These are phyloP conservation scores for Wickerhamomyces strasburgensis DNA, from an alignment of 805 yeast species.

Conservation along the genomic window DNA sequence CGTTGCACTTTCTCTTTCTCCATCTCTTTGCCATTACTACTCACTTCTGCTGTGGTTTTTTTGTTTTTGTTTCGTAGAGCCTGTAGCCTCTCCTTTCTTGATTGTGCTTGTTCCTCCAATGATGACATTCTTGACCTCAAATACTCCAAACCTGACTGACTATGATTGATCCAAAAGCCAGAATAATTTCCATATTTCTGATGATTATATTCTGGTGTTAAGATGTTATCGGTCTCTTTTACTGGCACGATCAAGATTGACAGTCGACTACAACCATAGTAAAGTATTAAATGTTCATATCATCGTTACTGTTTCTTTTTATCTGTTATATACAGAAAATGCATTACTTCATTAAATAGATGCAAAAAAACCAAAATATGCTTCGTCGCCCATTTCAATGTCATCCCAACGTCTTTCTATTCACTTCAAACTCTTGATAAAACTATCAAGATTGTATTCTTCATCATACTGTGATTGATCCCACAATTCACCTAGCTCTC, in stretches of 20 bases:
- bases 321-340: no score
- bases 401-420: neutral
- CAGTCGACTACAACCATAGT: no score
- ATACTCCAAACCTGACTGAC: neutral
- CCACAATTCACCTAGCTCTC: conserved; percentile 92
- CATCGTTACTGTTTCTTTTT: no score
- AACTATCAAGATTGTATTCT: conserved; percentile 90
- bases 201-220: no score
- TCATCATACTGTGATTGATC: conserved; percentile 95
- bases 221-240: no score
- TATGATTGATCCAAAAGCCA: no score
- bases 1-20: conserved; percentile 4
- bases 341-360: neutral
- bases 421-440: conserved; percentile 56
- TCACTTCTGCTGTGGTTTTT: conserved; percentile 3
- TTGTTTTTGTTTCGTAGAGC: conserved; percentile 21
- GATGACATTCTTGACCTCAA: conserved; percentile 10
- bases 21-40: neutral
- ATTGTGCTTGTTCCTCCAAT: conserved; percentile 26
- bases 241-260: no score
- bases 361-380: no score
- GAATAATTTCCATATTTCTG: no score
- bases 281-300: no score
- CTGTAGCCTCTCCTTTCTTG: conserved; percentile 27
- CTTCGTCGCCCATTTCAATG: no score